These are phyloP conservation scores for Podaxis sp. DNA, from an alignment of 768 basidiomycete genomes.

Conservation along the genomic window DNA sequence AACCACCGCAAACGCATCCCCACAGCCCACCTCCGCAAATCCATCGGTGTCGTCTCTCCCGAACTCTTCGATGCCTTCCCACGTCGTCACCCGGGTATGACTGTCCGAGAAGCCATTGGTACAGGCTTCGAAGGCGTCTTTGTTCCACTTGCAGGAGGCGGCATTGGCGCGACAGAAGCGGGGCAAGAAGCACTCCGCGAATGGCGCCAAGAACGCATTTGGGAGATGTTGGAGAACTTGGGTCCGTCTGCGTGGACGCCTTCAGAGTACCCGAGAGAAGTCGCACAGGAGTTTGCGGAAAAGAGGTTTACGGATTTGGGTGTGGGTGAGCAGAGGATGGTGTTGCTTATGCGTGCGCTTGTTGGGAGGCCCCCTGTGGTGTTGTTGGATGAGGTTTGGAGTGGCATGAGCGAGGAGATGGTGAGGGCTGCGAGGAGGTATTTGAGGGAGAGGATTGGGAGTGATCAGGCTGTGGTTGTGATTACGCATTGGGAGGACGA, in stretches of 20 bases:
- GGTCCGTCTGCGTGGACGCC: slow-evolving; percentile 54
- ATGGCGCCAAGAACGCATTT: slow-evolving; percentile 37
- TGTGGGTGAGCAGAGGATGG: slow-evolving; percentile 73
- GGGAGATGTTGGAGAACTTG: slow-evolving; percentile 62
- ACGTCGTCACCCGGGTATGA: slow-evolving; percentile 54
- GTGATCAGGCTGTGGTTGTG: slow-evolving; percentile 75
- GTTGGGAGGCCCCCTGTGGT: slow-evolving; percentile 73
- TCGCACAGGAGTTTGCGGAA: slow-evolving; percentile 36
- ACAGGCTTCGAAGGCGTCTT: slow-evolving; percentile 92
- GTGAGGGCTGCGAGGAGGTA: slow-evolving; percentile 62
- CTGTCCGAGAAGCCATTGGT: slow-evolving; percentile 76
- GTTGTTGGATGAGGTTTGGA: slow-evolving; percentile 89
- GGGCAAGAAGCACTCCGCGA: slow-evolving; percentile 24
- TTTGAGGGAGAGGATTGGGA: slow-evolving; percentile 49
- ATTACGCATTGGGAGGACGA: slow-evolving; percentile 93
- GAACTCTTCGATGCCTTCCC: slow-evolving; percentile 94
- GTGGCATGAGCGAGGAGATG: slow-evolving; percentile 86
- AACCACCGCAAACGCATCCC: slow-evolving; percentile 63
- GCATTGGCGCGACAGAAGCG: slow-evolving; percentile 40
- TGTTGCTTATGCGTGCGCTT: slow-evolving; percentile 83
- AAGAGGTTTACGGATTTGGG: slow-evolving; percentile 63
- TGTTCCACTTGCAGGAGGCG: slow-evolving; percentile 42
- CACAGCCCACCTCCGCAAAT: slow-evolving; percentile 61
- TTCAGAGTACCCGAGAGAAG: not conserved
- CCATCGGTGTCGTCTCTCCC: slow-evolving; percentile 81